Evolutionary conservation across 2,329 filamentous ascomycete genomes (phyloP).

Genomic region (Paracamarosporium sp.): DNA sequence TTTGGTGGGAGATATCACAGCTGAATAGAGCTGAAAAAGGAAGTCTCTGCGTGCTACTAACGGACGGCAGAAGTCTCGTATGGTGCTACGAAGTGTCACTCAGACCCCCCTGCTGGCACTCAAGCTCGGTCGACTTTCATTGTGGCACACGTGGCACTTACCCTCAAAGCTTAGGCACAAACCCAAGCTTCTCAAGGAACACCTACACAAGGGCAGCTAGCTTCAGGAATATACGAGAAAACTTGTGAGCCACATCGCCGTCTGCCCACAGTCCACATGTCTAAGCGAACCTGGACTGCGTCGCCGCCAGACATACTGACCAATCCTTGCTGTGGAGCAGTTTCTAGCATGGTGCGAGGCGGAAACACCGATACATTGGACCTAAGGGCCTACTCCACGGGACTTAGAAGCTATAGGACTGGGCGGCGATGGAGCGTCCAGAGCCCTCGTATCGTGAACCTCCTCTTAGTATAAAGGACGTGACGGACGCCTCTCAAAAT

Average conservation of each 20-base stretch:
- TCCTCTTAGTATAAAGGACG: conserved; percentile 14
- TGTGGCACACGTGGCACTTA: background rate
- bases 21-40: background rate
- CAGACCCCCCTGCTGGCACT: background rate
- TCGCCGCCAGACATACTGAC: background rate
- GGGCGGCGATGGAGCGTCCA: background rate
- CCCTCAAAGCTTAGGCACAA: conserved; percentile 1
- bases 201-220: background rate
- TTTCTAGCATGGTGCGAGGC: background rate
- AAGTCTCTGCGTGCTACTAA: background rate
- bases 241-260: background rate
- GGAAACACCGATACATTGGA: background rate
- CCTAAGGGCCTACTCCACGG: background rate
- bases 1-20: background rate
- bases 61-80: background rate
- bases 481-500: conserved; percentile 1
- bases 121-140: background rate
- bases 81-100: background rate
- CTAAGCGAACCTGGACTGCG: background rate
- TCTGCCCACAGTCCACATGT: background rate
- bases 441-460: background rate
- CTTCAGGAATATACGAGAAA: background rate
- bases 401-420: background rate
- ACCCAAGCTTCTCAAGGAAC: conserved; percentile 2
- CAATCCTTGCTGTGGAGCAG: background rate